These are phyloP conservation scores for Cornus florida DNA, from an alignment of 148 eudicot species.

Conservation along the genomic window DNA sequence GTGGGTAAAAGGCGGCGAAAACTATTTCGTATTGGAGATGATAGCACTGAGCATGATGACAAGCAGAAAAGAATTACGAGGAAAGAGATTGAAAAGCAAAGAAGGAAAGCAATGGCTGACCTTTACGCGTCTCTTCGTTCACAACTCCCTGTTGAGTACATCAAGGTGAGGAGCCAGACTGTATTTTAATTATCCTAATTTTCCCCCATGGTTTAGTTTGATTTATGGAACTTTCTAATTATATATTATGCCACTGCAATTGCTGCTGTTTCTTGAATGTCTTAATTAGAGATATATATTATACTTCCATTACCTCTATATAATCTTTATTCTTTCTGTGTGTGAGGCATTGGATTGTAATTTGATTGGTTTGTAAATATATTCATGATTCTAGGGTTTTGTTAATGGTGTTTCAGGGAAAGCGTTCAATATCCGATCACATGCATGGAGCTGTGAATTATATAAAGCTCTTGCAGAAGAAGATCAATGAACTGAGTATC, in stretches of 20 bases:
- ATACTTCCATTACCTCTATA: neutral
- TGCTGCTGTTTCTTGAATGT: neutral
- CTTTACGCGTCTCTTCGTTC: constrained; percentile 59
- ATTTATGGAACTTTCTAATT: no score
- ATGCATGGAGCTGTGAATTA: constrained; percentile 54
- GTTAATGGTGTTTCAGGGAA: constrained; percentile 40
- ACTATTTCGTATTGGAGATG: neutral
- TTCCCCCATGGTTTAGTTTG: neutral
- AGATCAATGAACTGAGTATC: constrained; percentile 31
- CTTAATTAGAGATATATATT: neutral
- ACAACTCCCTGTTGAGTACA: constrained; percentile 60
- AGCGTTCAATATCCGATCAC: constrained; percentile 62
- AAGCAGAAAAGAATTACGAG: constrained; percentile 31
- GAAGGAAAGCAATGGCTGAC: constrained; percentile 75
- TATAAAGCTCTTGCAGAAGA: constrained; percentile 48
- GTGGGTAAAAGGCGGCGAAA: constrained; percentile 1
- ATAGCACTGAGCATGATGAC: neutral
- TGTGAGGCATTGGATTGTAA: neutral
- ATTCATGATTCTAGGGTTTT: neutral
- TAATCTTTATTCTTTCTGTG: no score
- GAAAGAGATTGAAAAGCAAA: constrained; percentile 65
- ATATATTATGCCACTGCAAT: neutral
- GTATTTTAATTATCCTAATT: neutral
- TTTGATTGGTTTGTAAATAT: neutral
- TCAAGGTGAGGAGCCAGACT: constrained; percentile 41